phyloP scores from a whole-genome alignment of 164 flowering plant species.

The Vitis rotundifolia region DNA sequence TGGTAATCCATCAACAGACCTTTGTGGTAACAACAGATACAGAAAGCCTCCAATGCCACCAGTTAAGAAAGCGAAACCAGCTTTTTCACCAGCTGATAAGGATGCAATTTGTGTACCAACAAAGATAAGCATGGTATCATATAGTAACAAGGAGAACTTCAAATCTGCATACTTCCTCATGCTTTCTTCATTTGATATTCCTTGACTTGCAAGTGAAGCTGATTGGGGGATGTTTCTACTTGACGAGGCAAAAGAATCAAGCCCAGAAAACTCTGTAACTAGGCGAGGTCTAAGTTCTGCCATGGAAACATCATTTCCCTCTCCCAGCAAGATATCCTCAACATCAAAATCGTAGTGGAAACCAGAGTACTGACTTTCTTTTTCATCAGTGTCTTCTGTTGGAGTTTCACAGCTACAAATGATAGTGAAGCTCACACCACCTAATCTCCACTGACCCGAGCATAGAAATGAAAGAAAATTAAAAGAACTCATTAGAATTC shows the following conservation, averaged over 20 bases:
- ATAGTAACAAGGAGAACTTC: slow-evolving; percentile 71
- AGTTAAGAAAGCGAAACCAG: slow-evolving; percentile 53
- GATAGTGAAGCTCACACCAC: slow-evolving; percentile 49
- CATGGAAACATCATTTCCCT: slow-evolving; percentile 58
- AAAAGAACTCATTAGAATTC: background rate
- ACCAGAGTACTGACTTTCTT: slow-evolving; percentile 20
- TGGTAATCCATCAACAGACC: slow-evolving; percentile 74
- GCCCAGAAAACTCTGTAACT: slow-evolving; percentile 39
- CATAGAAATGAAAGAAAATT: slow-evolving; percentile 12
- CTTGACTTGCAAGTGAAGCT: slow-evolving; percentile 7
- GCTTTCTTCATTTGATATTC: slow-evolving; percentile 59
- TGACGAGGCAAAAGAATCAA: slow-evolving; percentile 25
- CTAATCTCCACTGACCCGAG: slow-evolving; percentile 89
- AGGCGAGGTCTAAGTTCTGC: slow-evolving; percentile 68
- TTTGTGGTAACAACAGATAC: slow-evolving; percentile 73
- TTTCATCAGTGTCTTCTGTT: slow-evolving; percentile 22
- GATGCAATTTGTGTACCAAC: slow-evolving; percentile 53
- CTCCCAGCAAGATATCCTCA: slow-evolving; percentile 71
- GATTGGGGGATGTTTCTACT: slow-evolving; percentile 17
- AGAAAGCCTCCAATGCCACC: slow-evolving; percentile 78
- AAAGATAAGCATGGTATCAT: slow-evolving; percentile 59
- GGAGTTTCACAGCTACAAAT: slow-evolving; percentile 20
- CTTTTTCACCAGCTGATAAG: slow-evolving; percentile 41
- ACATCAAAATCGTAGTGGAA: slow-evolving; percentile 46
- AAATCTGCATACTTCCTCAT: slow-evolving; percentile 80